Evolutionary conservation across 225 moss, liverwort and hornwort genomes (phyloP), one percentile per base, ranked within the genome.

Genomic region (Sphagnum contortum): DNA sequence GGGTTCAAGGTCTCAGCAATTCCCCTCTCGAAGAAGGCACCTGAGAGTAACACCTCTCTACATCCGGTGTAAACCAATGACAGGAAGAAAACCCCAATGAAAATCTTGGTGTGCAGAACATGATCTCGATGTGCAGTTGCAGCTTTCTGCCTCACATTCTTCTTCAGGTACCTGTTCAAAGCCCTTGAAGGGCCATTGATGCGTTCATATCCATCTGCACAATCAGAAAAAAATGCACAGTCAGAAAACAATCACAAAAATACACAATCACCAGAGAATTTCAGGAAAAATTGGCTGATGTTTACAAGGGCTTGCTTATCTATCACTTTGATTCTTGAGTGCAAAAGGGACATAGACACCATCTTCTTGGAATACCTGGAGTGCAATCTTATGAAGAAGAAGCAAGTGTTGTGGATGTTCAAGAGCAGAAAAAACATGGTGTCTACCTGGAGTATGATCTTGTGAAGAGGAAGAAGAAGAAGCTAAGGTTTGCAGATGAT

Each of bases 1-100:
- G 78, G 78, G 48, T 61, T 78, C 12, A 65, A 48, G 12, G 78
- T 78, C 12, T 70, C 73, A 8, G 44, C 52, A 54, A 78, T 78
- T 58, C 78, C 74, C 62, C 60, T 74, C 69, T 73, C 58, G 47
- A 72, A 78, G 55, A 78, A 73, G 8, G 53, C 47, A 13, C 66
- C 78, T 0, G 74, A 70, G 58, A 73, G 67, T 49, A 78, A 29
- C 5, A 62, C 60, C 60, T 54, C 48, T 44, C 64, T 59, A 44
- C 57, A 52, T 49, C 78, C 78, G 4, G 70, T 67, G 59, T 74
- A 70, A 45, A 78, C 13, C 2, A 78, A 63, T 13, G 67, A 46
- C 46, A 71, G 9, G 48, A 78, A 52, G 12, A 74, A 9, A 45
- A 74, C 47, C 3, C 52, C 53, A 50, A 6, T 47, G 66, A 65